Evolutionary conservation across 192 early-diverging fungal species (phyloP).

Genomic region (Coemansia sp.): DNA sequence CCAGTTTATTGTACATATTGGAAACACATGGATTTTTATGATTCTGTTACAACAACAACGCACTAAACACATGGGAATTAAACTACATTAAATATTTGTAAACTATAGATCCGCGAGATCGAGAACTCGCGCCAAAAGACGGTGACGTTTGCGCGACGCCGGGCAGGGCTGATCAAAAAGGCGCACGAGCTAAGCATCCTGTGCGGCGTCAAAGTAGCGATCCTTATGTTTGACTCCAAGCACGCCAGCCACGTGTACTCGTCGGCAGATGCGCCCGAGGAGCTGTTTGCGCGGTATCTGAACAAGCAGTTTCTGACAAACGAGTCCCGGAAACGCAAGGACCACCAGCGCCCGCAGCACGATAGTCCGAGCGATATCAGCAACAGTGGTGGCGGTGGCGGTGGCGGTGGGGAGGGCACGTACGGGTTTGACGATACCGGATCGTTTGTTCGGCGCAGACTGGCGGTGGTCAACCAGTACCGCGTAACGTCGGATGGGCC

Average conservation of each 20-base stretch:
- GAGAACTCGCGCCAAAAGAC: constrained; percentile 54
- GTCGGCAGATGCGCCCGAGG: constrained; percentile 38
- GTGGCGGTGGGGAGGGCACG: constrained; percentile 14
- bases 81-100: too few species aligned
- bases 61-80: neutral
- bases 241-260: constrained; percentile 58
- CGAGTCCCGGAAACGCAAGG: constrained; percentile 55
- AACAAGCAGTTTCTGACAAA: constrained; percentile 58
- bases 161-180: constrained; percentile 57
- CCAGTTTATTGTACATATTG: neutral
- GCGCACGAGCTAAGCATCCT: constrained; percentile 56
- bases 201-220: constrained; percentile 51
- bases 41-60: too few species aligned
- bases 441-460: constrained; percentile 41
- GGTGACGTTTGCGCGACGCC: constrained; percentile 56
- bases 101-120: constrained; percentile 49
- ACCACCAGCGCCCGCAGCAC: neutral
- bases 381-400: neutral
- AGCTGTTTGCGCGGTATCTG: constrained; percentile 46
- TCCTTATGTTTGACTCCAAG: constrained; percentile 55
- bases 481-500: constrained; percentile 38
- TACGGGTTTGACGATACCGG: constrained; percentile 45
- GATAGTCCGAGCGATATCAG: too few species aligned
- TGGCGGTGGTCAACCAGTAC: constrained; percentile 58
- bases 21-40: too few species aligned